Base-by-base conservation (phyloP, 768 basidiomycete species). In the Strobilomyces echinocephalus region DNA sequence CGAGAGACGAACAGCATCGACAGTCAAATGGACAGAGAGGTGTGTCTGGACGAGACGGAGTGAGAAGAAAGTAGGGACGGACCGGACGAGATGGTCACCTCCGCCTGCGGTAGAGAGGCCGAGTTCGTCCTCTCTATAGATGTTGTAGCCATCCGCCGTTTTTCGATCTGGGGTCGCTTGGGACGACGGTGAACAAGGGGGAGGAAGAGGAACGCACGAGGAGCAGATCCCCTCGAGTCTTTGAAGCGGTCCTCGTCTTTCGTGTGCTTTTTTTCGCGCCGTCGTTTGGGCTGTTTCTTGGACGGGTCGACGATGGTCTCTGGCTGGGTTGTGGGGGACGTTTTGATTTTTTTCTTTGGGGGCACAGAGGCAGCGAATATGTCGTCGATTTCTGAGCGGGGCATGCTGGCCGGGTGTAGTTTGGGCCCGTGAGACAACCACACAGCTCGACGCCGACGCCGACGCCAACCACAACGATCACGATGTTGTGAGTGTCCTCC, bases 1-100 rank as follows among this genome's bases (percentile, higher is more conserved):
- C n/a, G 35, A 34, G 36, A 21, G 43, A 75, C 88, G 71, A 62
- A 91, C 91, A 93, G 62, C 91, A 93, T 35, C 88, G 76, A 68
- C 91, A 93, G 67, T 93, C 91, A 64, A 93, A 93, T 7, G 91
- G 91, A 72, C 91, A 93, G 38, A 88, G 68, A 4, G 87, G 80
- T 0, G 91, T 91, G 67, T 88, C 91, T 93, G 70, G 31, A 55
- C 28, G 34, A 42, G 56, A 58, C 63, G 55, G 63, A 67, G 49
- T 57, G 47, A 42, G 67, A 54, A 59, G 28, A 53, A 50, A 57
- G 53, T 56, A 48, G 24, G 49, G 24, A 30, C 30, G 26, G 38
- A 33, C 39, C 45, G 46, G 40, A 62, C 34, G 44, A 49, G 30
- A 20, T 11, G 61, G 81, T 72, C 69, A 89, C 91, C 89, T 65